Base-by-base conservation (phyloP, 2,329 filamentous ascomycete species). In the Ambrosiella xylebori region DNA sequence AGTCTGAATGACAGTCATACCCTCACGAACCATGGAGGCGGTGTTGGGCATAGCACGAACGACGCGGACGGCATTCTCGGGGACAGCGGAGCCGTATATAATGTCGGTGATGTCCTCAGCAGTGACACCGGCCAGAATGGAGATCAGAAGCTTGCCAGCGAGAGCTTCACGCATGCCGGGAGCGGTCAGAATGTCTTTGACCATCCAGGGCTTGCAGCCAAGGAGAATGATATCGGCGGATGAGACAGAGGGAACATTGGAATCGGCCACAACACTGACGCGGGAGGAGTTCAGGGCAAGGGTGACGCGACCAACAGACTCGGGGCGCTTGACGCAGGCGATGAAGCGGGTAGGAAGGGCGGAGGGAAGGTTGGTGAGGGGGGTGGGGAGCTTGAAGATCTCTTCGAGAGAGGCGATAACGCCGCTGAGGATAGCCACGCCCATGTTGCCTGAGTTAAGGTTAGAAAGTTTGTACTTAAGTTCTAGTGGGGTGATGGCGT, bases 21-120 rank as follows among this genome's bases (percentile, higher is more conserved):
- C 83, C 69, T 94, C 84, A 52, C 86, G 74, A 59, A 94, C 84
- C 54, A 86, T 76, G 35, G 83, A 82, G 9, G 88, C 87, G 0
- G 86, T 90, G 72, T 94, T 94, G 64, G 88, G 88, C 80, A 94
- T 88, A 57, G 85, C 87, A 38, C 88, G 77, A 3, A 94, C 82
- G 50, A 93, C 76, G 47, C 78, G 74, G 69, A 80, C 85, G 44
- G 74, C 71, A 37, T 58, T 37, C 2, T n/a, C 53, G 36, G 74
- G 73, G 58, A 74, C 73, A 58, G 71, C 67, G 4, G 71, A 70
- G 35, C 76, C 76, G 65, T 86, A 82, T 11, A 91, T 70, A 38
- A 79, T 76, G 13, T 71, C 71, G 65, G 84, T 78, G 62, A 95
- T 81, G 65, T 89, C 81, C 54, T 78, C 69, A 13, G 81, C 79